Base-by-base conservation (phyloP, 805 yeast species). In the Ogataea methanolica region DNA sequence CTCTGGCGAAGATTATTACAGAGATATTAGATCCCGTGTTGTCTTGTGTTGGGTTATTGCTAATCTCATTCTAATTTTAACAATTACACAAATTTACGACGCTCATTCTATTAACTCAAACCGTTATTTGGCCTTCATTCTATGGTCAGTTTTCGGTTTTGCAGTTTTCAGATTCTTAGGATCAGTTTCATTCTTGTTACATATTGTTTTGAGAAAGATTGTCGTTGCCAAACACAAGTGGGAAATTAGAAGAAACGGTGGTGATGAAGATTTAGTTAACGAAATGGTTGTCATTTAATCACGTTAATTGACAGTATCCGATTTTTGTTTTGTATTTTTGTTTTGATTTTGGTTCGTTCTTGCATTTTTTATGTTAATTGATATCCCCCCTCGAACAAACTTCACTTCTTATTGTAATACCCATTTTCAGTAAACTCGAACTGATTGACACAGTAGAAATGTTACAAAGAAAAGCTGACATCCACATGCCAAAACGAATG, bases 41-140 rank as follows among this genome's bases (percentile, higher is more conserved):
- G 99, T 94, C n/a, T 77, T 94, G 59, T 69, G 81, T n/a, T 94
- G 99, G 99, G 78, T 94, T 75, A 74, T 91, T 42, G 73, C 86
- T 26, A 94, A 94, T 64, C 70, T 89, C 59, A 70, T 91, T 22
- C 73, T 94, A 56, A 83, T 89, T 40, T 85, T 92, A 91, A 80
- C 94, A 7, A 84, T 94, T 67, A 79, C 91, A 15, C 96, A 92
- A 66, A 84, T 90, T 17, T 91, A 83, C 60, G 71, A 75, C 7
- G 78, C 91, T 2, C 83, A 82, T 44, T 78, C 85, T 37, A 78
- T 83, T 23, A 70, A 73, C 41, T 73, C 80, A 19, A 91, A 94
- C 71, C 78, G 78, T 46, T 94, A 94, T 63, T 71, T 92, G 58
- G 83, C 84, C 26, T 82, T 89, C 61, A 88, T 94, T 57, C 72